A percentile compares a stretch with the other conserved stretches of the same genome.
Evolutionary conservation across 345 rosid species (phyloP).

Genomic region (Clarkia xantiana): DNA sequence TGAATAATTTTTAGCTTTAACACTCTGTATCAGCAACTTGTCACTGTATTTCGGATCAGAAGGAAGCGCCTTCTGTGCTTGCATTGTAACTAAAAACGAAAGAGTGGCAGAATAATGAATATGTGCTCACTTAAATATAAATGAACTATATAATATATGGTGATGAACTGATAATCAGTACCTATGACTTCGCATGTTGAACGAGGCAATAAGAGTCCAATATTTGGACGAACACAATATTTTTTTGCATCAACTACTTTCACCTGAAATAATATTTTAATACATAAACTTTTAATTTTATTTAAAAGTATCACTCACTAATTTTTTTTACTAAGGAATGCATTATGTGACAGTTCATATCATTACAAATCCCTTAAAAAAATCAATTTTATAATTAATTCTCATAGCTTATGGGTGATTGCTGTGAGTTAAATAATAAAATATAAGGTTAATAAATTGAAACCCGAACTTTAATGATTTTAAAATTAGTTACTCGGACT

Average conservation of each 20-base stretch:
- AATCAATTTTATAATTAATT: no score
- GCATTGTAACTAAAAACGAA: slow-evolving; percentile 55
- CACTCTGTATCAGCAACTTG: slow-evolving; percentile 73
- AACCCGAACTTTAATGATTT: no score
- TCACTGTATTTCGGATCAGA: slow-evolving; percentile 66
- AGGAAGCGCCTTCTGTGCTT: slow-evolving; percentile 71
- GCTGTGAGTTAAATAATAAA: no score
- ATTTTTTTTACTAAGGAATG: no score
- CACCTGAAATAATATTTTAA: slow-evolving; percentile 29
- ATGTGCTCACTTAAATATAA: slow-evolving; percentile 1
- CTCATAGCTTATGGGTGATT: no score
- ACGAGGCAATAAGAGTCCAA: slow-evolving; percentile 57
- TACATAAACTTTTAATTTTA: background rate
- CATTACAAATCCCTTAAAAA: no score
- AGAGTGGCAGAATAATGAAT: slow-evolving; percentile 1
- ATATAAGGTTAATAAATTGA: no score
- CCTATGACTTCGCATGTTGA: slow-evolving; percentile 58
- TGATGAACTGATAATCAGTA: slow-evolving; percentile 7
- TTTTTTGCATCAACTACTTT: slow-evolving; percentile 72
- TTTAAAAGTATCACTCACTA: no score
- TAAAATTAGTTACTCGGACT: no score
- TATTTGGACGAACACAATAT: slow-evolving; percentile 71
- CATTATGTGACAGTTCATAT: no score
- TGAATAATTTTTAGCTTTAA: slow-evolving; percentile 29
- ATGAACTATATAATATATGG: background rate